Evolutionary conservation across 106 monocot genomes (phyloP).

Genomic region (Acorus calamus): DNA sequence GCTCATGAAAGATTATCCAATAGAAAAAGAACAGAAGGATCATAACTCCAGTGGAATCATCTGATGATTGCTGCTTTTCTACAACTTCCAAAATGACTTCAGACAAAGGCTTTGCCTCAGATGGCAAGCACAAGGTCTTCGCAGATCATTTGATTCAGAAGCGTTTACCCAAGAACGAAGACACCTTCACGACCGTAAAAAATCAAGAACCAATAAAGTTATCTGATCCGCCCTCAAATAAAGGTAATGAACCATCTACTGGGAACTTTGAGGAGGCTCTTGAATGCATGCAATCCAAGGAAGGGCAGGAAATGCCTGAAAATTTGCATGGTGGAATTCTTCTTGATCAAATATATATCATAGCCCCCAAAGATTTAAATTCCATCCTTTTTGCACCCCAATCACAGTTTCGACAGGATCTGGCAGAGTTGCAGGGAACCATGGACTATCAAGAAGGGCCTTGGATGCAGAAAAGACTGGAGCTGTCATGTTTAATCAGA

Average conservation of each 20-base stretch:
- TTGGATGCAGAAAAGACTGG: constrained; percentile 35
- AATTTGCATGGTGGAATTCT: constrained; percentile 47
- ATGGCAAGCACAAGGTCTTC: constrained; percentile 5
- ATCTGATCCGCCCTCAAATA: constrained; percentile 1
- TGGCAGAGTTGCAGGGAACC: constrained; percentile 32
- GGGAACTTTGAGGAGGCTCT: constrained; percentile 39
- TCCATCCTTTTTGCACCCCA: constrained; percentile 39
- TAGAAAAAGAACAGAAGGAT: too few relatives aligned
- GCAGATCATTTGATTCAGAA: constrained; percentile 3
- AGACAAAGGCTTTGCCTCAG: not conserved
- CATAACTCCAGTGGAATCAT: too few relatives aligned
- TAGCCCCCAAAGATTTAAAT: constrained; percentile 36
- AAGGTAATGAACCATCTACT: constrained; percentile 1
- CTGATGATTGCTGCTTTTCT: too few relatives aligned
- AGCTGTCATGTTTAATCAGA: constrained; percentile 22
- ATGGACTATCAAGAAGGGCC: constrained; percentile 34
- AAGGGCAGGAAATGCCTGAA: constrained; percentile 30
- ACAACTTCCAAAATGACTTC: too few relatives aligned
- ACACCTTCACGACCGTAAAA: not conserved
- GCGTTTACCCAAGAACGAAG: not conserved
- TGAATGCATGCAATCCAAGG: constrained; percentile 30
- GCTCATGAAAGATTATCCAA: not conserved
- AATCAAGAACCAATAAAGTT: constrained; percentile 6
- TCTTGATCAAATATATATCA: constrained; percentile 37
- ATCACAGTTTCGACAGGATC: constrained; percentile 34